A percentile compares a stretch with the other conserved stretches of the same genome.
These are phyloP conservation scores for Aspergillus viridinutans DNA, from an alignment of 2,329 filamentous ascomycete genomes.

Conservation along the genomic window DNA sequence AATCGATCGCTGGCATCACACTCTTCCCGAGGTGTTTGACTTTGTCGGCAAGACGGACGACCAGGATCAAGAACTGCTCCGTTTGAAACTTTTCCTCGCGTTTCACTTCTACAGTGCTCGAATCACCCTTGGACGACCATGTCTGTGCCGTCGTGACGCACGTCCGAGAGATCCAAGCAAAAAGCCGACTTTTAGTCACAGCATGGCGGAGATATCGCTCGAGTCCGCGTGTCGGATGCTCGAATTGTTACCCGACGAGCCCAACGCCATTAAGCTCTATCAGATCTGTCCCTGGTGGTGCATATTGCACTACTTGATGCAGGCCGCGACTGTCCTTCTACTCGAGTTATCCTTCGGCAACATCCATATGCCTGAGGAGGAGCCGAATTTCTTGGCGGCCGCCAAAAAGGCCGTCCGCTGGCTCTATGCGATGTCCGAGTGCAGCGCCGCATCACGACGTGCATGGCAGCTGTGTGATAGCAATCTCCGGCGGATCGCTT, in stretches of 20 bases:
- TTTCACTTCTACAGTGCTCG: conserved; percentile 44
- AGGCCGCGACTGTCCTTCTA: conserved; percentile 41
- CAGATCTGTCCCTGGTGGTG: conserved; percentile 43
- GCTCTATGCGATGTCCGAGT: conserved; percentile 40
- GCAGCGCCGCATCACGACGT: conserved; percentile 36
- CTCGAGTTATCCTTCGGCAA: conserved; percentile 44
- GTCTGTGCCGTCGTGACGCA: conserved; percentile 43
- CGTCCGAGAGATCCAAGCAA: conserved; percentile 21
- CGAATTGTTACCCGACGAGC: conserved; percentile 40
- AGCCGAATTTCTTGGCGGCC: conserved; percentile 30
- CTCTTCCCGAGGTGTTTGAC: conserved; percentile 34
- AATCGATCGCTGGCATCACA: conserved; percentile 37
- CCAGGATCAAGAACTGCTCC: conserved; percentile 27
- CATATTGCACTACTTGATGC: conserved; percentile 44
- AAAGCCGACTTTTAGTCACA: conserved; percentile 34
- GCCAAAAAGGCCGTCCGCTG: conserved; percentile 42
- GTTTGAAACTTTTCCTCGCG: conserved; percentile 38
- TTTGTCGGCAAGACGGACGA: conserved; percentile 35
- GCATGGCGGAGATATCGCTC: conserved; percentile 37
- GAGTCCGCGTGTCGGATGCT: conserved; percentile 38
- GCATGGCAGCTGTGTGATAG: conserved; percentile 42
- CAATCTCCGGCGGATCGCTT: conserved; percentile 30
- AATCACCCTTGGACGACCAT: conserved; percentile 43
- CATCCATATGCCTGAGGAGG: conserved; percentile 41
- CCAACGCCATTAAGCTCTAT: conserved; percentile 39